A percentile compares a stretch with the other conserved stretches of the same genome.
Conservation (phyloP, 805 yeast genomes). For the Candida peoriensis region DNA sequence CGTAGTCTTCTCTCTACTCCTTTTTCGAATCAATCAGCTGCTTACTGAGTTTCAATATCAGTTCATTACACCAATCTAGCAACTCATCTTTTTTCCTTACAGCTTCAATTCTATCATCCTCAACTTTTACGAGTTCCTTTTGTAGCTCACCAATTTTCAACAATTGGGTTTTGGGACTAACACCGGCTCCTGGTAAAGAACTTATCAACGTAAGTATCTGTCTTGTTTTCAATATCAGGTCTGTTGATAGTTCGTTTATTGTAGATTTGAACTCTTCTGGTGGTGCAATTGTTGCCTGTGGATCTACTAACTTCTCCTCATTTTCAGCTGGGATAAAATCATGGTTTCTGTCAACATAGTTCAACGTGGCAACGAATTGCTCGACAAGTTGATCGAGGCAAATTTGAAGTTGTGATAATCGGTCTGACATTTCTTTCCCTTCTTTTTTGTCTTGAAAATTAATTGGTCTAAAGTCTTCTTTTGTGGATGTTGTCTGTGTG, state of each 20-base stretch:
- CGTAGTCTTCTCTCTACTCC: slow-evolving; percentile 1
- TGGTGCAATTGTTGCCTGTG: slow-evolving; percentile 51
- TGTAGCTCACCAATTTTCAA: slow-evolving; percentile 57
- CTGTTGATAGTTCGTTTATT: slow-evolving; percentile 74
- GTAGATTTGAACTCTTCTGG: slow-evolving; percentile 39
- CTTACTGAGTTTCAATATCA: slow-evolving; percentile 47
- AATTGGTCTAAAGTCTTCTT: no score
- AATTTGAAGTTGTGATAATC: slow-evolving; percentile 84
- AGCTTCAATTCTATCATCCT: slow-evolving; percentile 50
- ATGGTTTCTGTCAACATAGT: slow-evolving; percentile 75
- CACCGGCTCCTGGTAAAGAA: slow-evolving; percentile 90
- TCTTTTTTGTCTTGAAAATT: background rate
- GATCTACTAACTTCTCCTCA: slow-evolving; percentile 59
- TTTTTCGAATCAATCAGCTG: slow-evolving; percentile 32
- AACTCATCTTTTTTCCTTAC: slow-evolving; percentile 61
- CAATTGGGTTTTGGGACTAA: slow-evolving; percentile 70
- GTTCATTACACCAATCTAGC: slow-evolving; percentile 54
- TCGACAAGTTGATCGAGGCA: slow-evolving; percentile 78
- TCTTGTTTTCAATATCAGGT: slow-evolving; percentile 76
- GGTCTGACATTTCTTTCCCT: slow-evolving; percentile 55
- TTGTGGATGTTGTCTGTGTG: background rate
- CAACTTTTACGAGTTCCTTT: slow-evolving; percentile 54
- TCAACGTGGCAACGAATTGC: slow-evolving; percentile 72
- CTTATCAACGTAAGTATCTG: slow-evolving; percentile 84
- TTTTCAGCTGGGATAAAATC: slow-evolving; percentile 45